Base-by-base conservation (phyloP, 345 rosid genomes). In the Viola odorata region DNA sequence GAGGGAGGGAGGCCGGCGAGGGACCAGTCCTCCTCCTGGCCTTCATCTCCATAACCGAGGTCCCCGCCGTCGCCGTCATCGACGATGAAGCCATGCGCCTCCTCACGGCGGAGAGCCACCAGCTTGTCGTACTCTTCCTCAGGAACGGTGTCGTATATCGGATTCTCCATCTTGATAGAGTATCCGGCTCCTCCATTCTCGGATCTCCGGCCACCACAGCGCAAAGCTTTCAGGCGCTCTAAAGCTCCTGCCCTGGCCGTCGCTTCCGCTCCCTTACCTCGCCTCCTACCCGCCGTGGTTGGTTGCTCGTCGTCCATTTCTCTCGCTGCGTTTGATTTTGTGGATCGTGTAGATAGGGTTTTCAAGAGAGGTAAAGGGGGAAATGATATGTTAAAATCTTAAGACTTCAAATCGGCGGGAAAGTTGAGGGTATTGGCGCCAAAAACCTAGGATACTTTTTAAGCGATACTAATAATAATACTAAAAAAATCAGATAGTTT, bases 21-120 rank as follows among this genome's bases (percentile, higher is more conserved):
- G n/a, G 89, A 68, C 91, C 94, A 94, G 57, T 94, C 99, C 80
- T 90, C 99, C 64, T 94, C 99, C 52, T 83, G 82, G 2, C 96
- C 99, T 44, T 86, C 91, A 58, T 94, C 97, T 41, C 72, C 75
- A 48, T 94, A 94, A 5, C 99, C 99, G 3, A 88, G 72, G 50
- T 80, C 91, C 5, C 78, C 87, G 52, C 90, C 99, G 50, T 80
- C 91, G 7, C 80, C 87, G 52, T 94, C 99, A 23, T 84, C 83
- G 15, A 84, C 95, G 14, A 94, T 86, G 65, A 94, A 94, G 11
- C 82, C 84, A 23, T 72, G 84, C 41, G 78, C 90, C 71, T 90
- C 97, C 67, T 88, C 85, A 0, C 87, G 81, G 55, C 97, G 90
- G 59, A 80, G 81, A 57, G 86, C 86, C 12, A 88, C 95, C 61